Evolutionary conservation across 2,329 filamentous ascomycete species (phyloP), one percentile per base, ranked within the genome.

Genomic region (Aureobasidium namibiae): DNA sequence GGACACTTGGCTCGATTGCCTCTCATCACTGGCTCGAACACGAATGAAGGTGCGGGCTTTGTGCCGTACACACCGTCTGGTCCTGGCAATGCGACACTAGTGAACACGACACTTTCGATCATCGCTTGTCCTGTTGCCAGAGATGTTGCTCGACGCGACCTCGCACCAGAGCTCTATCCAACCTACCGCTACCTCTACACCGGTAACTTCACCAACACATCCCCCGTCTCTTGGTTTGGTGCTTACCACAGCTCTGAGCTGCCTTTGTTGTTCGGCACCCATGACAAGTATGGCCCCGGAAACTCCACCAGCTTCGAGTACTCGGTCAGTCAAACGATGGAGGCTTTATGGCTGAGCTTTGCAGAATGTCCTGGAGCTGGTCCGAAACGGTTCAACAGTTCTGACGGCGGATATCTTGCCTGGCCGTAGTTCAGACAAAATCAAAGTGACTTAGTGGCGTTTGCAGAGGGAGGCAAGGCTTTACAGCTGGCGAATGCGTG

Each of bases 131-230:
- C 59, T n/a, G 56, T 60, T 16, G 56, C 41, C 3, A 2, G 21
- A 13, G 62, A 59, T 16, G 56, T 63, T 1, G 52, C 38, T 29
- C 38, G 52, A 3, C 38, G 52, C 11, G 36, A 60, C 26, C 49
- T 53, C 18, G 21, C 26, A 6, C 21, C 53, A 65, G 16, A 34
- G 31, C 64, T 65, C 18, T 60, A 67, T 7, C 66, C 67, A 5
- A 73, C 74, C 5, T 76, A 70, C 63, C 73, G 74, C 10, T 75
- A 74, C 62, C 67, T 70, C 49, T 74, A 72, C 59, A 69, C 69
- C 4, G 74, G 73, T 41, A 69, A 72, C 48, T 76, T 74, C 60
- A 67, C 70, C 41, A 76, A 76, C 60, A 67, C 75, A 59, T 71
- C 68, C 26, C 69, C 68, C 1, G 66, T 68, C 18, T 60, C 64